A percentile compares a stretch with the other conserved stretches of the same genome.
These are phyloP conservation scores for Wallacemonas sp. DNA, from an alignment of 208 protist species.

Conservation along the genomic window DNA sequence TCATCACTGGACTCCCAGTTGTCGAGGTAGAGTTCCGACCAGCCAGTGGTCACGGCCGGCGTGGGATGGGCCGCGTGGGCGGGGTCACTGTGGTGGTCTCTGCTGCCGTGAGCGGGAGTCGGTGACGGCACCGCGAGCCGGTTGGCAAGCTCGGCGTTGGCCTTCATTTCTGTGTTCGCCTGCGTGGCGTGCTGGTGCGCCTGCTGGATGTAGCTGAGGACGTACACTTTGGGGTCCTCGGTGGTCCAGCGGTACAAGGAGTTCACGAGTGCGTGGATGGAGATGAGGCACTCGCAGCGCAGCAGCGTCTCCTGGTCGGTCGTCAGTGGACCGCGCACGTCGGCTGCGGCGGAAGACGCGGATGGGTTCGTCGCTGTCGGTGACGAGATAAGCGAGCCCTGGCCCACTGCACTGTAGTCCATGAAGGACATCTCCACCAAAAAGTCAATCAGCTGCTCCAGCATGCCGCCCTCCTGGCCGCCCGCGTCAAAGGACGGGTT, in stretches of 20 bases:
- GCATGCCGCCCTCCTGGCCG: conserved; percentile 67
- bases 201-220: conserved; percentile 13
- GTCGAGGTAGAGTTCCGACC: conserved; percentile 39
- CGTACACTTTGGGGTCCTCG: conserved; percentile 74
- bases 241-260: conserved; percentile 77
- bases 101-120: too few relatives aligned
- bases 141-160: too few relatives aligned
- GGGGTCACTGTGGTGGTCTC: too few relatives aligned
- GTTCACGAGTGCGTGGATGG: conserved; percentile 55
- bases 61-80: neutral
- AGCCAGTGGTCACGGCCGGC: conserved; percentile 7
- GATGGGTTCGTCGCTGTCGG: too few relatives aligned
- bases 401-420: conserved; percentile 33
- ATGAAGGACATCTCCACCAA: conserved; percentile 63
- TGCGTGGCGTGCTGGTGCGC: conserved; percentile 1
- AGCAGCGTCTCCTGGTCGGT: conserved; percentile 80
- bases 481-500: conserved; percentile 77
- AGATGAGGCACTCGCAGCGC: conserved; percentile 63
- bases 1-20: conserved; percentile 32
- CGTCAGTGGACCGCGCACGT: conserved; percentile 39
- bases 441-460: conserved; percentile 79
- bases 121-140: too few relatives aligned
- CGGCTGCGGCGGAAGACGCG: too few relatives aligned
- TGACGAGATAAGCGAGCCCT: too few relatives aligned
- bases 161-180: neutral